Evolutionary conservation across 116 monocot species (phyloP).

Genomic region (Trichopus zeylanicus): DNA sequence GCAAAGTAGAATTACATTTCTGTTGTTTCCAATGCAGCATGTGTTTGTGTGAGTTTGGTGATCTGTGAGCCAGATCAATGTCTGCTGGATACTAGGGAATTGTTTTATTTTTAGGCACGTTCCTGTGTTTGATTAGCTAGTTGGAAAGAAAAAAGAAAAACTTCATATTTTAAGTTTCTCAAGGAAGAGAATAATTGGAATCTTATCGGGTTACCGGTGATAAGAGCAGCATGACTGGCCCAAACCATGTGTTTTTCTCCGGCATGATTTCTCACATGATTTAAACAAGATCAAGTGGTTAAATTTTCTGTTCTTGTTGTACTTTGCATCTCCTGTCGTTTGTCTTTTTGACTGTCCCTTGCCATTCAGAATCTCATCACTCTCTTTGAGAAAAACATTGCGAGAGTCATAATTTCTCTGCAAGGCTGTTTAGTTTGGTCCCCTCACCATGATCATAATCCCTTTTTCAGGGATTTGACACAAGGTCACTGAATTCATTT

Average conservation of each 20-base stretch:
- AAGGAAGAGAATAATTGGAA: too few relatives aligned
- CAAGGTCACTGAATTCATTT: neutral
- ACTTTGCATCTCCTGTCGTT: too few relatives aligned
- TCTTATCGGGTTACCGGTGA: too few relatives aligned
- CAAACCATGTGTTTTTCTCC: too few relatives aligned
- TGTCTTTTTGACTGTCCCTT: too few relatives aligned
- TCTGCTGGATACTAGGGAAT: conserved; percentile 6
- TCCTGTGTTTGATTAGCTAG: too few relatives aligned
- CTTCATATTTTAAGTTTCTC: too few relatives aligned
- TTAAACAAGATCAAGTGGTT: neutral
- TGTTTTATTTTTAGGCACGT: too few relatives aligned
- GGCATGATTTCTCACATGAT: too few relatives aligned
- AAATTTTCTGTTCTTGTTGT: too few relatives aligned
- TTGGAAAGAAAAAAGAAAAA: too few relatives aligned
- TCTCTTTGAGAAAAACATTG: neutral
- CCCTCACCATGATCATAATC: conserved; percentile 6
- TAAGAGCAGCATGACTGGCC: too few relatives aligned
- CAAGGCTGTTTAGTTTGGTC: neutral
- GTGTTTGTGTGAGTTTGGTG: neutral
- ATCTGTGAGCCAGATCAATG: conserved; percentile 3
- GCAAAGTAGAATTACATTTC: neutral
- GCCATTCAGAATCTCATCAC: neutral
- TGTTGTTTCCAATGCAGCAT: neutral
- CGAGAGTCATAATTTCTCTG: neutral
- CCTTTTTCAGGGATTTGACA: conserved; percentile 6